phyloP scores from a whole-genome alignment of 257 asterid genomes.

The Buddleja alternifolia region DNA sequence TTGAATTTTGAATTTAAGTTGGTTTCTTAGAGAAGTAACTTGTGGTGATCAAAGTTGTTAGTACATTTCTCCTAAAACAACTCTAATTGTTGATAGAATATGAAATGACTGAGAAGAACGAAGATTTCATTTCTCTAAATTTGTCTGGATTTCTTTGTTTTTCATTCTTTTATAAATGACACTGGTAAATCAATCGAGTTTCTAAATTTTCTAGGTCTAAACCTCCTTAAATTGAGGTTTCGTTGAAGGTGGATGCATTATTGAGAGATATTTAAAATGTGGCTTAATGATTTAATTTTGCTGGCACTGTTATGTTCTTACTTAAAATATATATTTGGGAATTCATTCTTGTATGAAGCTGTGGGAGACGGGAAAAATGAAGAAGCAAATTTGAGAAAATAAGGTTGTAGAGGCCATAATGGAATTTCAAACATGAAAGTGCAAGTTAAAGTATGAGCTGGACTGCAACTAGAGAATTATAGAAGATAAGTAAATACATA shows the following conservation, averaged over 20 bases:
- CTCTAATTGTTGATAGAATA: neutral
- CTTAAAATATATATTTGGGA: neutral
- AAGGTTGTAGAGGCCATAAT: neutral
- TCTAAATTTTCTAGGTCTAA: neutral
- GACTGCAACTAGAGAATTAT: neutral
- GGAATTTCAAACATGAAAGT: neutral
- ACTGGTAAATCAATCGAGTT: no score
- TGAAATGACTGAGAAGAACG: neutral
- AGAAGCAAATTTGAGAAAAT: neutral
- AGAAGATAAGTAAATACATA: neutral
- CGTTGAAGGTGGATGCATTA: neutral
- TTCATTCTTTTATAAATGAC: neutral
- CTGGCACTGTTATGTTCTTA: neutral
- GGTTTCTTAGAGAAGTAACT: neutral
- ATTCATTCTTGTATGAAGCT: neutral
- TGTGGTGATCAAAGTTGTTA: neutral
- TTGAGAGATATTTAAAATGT: neutral
- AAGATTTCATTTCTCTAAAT: neutral
- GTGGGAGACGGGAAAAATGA: neutral
- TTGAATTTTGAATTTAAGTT: neutral
- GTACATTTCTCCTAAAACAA: neutral
- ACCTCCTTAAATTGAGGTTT: neutral
- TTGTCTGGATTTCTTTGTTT: neutral
- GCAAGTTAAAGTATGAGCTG: neutral
- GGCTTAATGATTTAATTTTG: neutral